A percentile compares a stretch with the other conserved stretches of the same genome.
phyloP scores from a whole-genome alignment of 495 filamentous ascomycete genomes.

The Xylaria curta region DNA sequence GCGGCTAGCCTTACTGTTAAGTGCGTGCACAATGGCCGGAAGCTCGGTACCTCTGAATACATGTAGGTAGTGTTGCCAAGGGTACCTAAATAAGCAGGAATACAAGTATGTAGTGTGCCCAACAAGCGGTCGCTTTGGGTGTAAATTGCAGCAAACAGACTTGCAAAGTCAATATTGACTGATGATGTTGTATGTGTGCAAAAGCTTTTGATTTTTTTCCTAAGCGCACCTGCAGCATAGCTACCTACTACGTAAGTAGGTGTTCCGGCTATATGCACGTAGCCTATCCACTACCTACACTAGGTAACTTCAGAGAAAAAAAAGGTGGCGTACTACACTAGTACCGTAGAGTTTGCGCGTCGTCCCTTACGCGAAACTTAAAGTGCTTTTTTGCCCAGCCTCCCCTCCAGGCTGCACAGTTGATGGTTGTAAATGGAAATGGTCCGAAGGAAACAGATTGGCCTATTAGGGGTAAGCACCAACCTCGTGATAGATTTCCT shows the following conservation, averaged over 20 bases:
- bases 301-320: not conserved
- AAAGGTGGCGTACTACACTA: not conserved
- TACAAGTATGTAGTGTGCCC: not conserved
- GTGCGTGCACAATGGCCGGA: not conserved
- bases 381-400: constrained; percentile 13
- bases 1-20: not conserved
- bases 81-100: not conserved
- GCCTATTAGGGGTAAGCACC: not conserved
- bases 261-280: not conserved
- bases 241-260: not conserved
- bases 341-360: not conserved
- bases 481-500: not conserved
- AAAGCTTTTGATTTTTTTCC: not conserved
- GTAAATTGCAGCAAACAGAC: not conserved
- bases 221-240: not conserved
- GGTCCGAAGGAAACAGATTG: not conserved
- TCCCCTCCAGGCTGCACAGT: not conserved
- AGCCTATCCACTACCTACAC: not conserved
- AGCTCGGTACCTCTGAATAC: not conserved
- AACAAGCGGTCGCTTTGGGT: not conserved
- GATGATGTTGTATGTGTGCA: constrained; percentile 1
- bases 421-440: not conserved
- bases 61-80: not conserved
- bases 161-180: not conserved
- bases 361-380: constrained; percentile 7